Evolutionary conservation across 2,329 filamentous ascomycete species (phyloP).

Genomic region (Trichoderma atroviride): DNA sequence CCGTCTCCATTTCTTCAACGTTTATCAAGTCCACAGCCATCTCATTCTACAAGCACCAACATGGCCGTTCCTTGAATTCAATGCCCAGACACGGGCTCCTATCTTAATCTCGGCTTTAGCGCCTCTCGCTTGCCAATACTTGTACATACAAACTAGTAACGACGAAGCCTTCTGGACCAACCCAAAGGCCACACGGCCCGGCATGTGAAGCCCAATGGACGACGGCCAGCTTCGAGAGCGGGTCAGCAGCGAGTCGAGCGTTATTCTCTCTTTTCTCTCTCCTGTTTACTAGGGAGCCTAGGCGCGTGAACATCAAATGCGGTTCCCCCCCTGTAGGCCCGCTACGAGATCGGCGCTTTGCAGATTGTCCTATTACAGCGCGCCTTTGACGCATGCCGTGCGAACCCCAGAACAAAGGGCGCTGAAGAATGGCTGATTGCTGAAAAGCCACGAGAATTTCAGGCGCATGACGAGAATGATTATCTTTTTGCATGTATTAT

Average conservation of each 20-base stretch:
- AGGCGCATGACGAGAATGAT: background rate
- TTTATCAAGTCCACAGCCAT: background rate
- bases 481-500: background rate
- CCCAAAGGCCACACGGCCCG: conserved; percentile 17
- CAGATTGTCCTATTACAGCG: conserved; percentile 8
- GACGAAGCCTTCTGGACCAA: conserved; percentile 8
- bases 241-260: background rate
- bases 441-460: background rate
- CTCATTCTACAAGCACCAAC: background rate
- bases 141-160: background rate
- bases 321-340: background rate
- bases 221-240: background rate
- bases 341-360: conserved; percentile 9
- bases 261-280: background rate
- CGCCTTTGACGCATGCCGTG: conserved; percentile 14
- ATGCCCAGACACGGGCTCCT: background rate
- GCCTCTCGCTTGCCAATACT: background rate
- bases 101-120: background rate
- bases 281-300: background rate
- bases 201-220: conserved; percentile 14
- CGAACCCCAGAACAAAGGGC: background rate
- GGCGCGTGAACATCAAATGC: conserved; percentile 3
- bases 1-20: no score
- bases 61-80: background rate
- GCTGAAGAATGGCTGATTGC: background rate